Percentiles rank a stretch among this genome's conserved stretches.
Conservation (phyloP, 768 basidiomycete species). For the Russula sp. region DNA sequence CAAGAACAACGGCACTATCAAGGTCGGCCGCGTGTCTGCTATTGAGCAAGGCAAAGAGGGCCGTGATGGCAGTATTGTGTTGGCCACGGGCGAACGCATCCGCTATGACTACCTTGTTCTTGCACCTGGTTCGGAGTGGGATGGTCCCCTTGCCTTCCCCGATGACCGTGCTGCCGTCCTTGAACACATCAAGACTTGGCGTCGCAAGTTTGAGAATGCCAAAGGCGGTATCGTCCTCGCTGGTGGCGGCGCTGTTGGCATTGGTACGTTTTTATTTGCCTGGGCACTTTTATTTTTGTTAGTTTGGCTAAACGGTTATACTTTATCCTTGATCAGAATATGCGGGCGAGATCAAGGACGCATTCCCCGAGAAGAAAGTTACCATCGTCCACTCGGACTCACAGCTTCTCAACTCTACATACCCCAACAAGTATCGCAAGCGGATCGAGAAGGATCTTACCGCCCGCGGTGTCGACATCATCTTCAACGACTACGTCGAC, state of each 20-base stretch:
- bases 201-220: slow-evolving; percentile 35
- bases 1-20: slow-evolving; percentile 24
- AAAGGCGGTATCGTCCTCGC: slow-evolving; percentile 36
- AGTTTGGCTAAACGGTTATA: slow-evolving; percentile 1
- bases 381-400: slow-evolving; percentile 59
- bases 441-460: slow-evolving; percentile 43
- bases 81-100: slow-evolving; percentile 22
- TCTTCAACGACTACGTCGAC: slow-evolving; percentile 52
- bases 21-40: slow-evolving; percentile 22
- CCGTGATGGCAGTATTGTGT: slow-evolving; percentile 16
- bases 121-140: slow-evolving; percentile 26
- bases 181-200: slow-evolving; percentile 35
- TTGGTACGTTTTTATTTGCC: slow-evolving; percentile 38
- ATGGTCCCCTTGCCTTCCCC: slow-evolving; percentile 43
- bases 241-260: slow-evolving; percentile 42
- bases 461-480: slow-evolving; percentile 47
- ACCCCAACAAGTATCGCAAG: slow-evolving; percentile 53
- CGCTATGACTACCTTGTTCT: slow-evolving; percentile 27
- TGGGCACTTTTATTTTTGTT: neutral
- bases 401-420: slow-evolving; percentile 54
- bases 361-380: slow-evolving; percentile 47
- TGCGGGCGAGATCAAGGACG: slow-evolving; percentile 46
- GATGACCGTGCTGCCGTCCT: slow-evolving; percentile 32
- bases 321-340: slow-evolving; percentile 37
- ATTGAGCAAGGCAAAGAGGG: slow-evolving; percentile 19